phyloP scores from a whole-genome alignment of 2,329 filamentous ascomycete genomes.

The Chaetomiaceae sp. region DNA sequence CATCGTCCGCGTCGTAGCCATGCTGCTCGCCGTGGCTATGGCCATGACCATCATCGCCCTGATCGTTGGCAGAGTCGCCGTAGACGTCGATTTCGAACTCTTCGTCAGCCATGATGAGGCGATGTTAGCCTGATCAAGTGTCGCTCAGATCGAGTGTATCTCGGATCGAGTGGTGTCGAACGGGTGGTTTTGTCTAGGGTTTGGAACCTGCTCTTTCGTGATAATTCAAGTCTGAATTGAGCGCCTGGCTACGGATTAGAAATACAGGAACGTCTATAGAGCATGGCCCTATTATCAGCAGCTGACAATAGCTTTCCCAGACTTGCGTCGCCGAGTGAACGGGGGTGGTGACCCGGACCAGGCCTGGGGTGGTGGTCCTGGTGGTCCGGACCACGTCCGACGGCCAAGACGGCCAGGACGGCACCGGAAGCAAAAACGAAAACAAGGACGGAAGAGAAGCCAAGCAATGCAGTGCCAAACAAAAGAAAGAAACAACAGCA shows the following conservation, averaged over 20 bases:
- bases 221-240: constrained; percentile 28
- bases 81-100: constrained; percentile 72
- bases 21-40: constrained; percentile 29
- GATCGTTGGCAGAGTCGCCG: constrained; percentile 51
- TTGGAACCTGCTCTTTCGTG: constrained; percentile 10
- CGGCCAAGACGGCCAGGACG: no score
- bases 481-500: constrained; percentile 30
- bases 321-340: constrained; percentile 16
- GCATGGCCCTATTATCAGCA: constrained; percentile 33
- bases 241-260: constrained; percentile 29
- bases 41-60: constrained; percentile 35
- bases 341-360: background rate
- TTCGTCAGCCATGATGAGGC: constrained; percentile 59
- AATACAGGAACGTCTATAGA: constrained; percentile 38
- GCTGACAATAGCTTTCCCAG: constrained; percentile 27
- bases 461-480: background rate
- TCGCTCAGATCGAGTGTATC: no score
- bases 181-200: background rate
- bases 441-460: constrained; percentile 17
- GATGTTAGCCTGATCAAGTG: no score
- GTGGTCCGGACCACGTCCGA: no score
- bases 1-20: constrained; percentile 28
- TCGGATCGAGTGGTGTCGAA: constrained; percentile 6
- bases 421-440: background rate
- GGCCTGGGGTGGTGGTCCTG: constrained; percentile 17